These are phyloP conservation scores for Solanum chmielewskii DNA, from an alignment of 257 asterid species.

Conservation along the genomic window DNA sequence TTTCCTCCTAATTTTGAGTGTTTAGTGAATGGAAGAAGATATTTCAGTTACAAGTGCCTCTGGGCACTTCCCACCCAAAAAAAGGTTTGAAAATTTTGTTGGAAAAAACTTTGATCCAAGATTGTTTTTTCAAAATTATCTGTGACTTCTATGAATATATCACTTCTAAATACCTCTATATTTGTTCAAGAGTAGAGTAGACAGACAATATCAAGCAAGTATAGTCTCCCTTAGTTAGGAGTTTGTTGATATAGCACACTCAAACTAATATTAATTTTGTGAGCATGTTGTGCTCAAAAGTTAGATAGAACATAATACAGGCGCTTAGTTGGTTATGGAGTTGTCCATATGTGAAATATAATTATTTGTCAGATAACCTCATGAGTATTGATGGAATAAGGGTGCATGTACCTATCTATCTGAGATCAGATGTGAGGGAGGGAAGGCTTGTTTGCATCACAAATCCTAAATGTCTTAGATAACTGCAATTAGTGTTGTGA, in stretches of 20 bases:
- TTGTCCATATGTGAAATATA: background rate
- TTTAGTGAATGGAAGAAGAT: background rate
- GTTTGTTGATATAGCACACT: background rate
- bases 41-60: background rate
- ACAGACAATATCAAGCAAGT: background rate
- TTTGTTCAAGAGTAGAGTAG: background rate
- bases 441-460: background rate
- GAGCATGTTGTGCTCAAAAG: background rate
- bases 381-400: background rate
- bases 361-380: background rate
- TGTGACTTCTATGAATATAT: background rate
- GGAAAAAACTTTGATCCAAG: background rate
- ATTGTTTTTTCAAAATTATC: background rate
- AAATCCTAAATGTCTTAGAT: background rate
- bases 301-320: background rate
- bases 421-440: background rate
- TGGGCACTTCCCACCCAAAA: background rate
- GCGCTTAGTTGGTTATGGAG: background rate
- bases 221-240: background rate
- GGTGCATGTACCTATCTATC: background rate
- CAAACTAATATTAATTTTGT: background rate
- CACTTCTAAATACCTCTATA: background rate
- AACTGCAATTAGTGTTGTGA: background rate
- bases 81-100: background rate
- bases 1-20: background rate